A percentile compares a stretch with the other conserved stretches of the same genome.
phyloP scores from a whole-genome alignment of 2,329 filamentous ascomycete genomes.

The Fusarium cicatricum region DNA sequence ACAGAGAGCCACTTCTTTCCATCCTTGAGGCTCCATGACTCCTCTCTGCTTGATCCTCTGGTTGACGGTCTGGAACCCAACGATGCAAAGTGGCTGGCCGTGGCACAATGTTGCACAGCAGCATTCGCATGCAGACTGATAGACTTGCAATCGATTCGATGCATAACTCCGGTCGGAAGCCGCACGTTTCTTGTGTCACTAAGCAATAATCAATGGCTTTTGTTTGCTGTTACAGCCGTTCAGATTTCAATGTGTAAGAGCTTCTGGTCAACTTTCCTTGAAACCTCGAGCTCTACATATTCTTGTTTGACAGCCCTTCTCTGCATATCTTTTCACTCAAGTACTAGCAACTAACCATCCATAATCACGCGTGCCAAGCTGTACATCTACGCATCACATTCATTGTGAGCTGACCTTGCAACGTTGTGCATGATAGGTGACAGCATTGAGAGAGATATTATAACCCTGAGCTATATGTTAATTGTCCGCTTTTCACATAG shows the following conservation, averaged over 20 bases:
- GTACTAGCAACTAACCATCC: too few species aligned
- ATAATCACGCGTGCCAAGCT: neutral
- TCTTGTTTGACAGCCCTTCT: too few species aligned
- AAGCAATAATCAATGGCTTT: neutral
- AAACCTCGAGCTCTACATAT: too few species aligned
- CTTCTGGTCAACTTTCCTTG: too few species aligned
- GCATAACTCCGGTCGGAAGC: neutral
- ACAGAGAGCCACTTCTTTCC: constrained; percentile 3
- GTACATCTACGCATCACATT: too few species aligned
- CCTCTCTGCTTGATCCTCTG: constrained; percentile 2
- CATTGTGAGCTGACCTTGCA: neutral
- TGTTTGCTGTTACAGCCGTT: neutral
- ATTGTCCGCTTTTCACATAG: neutral
- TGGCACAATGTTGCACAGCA: constrained; percentile 6
- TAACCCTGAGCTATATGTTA: constrained; percentile 3
- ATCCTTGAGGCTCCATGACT: neutral
- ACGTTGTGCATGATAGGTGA: neutral
- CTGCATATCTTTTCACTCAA: too few species aligned
- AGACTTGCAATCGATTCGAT: neutral
- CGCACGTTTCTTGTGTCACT: neutral
- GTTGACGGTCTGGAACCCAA: constrained; percentile 1
- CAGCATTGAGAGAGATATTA: neutral
- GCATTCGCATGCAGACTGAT: constrained; percentile 1
- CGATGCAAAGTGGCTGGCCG: constrained; percentile 18
- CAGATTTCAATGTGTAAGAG: too few species aligned